Percentiles rank a stretch among this genome's conserved stretches.
Evolutionary conservation across 306 rosid genomes (phyloP).

Genomic region (Spatholobus suberectus): DNA sequence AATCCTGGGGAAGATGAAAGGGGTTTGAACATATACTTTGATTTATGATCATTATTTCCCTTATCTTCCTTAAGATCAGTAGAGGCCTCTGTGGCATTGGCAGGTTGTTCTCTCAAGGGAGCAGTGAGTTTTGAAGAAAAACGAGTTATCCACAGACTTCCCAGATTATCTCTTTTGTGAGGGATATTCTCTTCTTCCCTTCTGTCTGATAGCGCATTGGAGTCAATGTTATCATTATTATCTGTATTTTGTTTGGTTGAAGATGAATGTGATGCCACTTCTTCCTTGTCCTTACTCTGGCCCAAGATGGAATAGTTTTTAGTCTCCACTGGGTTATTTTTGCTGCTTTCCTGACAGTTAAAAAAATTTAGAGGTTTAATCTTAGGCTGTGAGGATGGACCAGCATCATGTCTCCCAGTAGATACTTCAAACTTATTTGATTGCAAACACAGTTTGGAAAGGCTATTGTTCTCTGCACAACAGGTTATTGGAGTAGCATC

Average conservation of each 20-base stretch:
- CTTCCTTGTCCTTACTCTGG: slow-evolving; percentile 50
- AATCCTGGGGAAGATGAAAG: slow-evolving; percentile 44
- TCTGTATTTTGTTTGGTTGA: slow-evolving; percentile 51
- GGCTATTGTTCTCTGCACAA: slow-evolving; percentile 45
- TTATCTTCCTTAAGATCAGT: slow-evolving; percentile 39
- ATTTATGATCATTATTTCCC: slow-evolving; percentile 46
- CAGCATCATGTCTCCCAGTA: slow-evolving; percentile 44
- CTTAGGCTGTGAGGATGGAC: slow-evolving; percentile 48
- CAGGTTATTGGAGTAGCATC: slow-evolving; percentile 62
- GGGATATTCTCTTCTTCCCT: slow-evolving; percentile 43
- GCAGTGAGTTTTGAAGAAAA: slow-evolving; percentile 55
- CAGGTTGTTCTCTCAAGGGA: slow-evolving; percentile 45
- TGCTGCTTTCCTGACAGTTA: slow-evolving; percentile 51
- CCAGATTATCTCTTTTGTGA: slow-evolving; percentile 46
- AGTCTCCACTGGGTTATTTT: slow-evolving; percentile 41
- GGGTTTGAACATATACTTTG: slow-evolving; percentile 44
- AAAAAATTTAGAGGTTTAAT: slow-evolving; percentile 44
- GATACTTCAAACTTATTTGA: slow-evolving; percentile 47
- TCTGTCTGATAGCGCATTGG: slow-evolving; percentile 44
- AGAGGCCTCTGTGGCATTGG: slow-evolving; percentile 40
- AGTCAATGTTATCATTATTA: slow-evolving; percentile 48
- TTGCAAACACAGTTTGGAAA: slow-evolving; percentile 35
- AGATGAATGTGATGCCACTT: slow-evolving; percentile 59
- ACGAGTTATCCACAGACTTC: slow-evolving; percentile 81
- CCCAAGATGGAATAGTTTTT: slow-evolving; percentile 45